Percentiles rank a stretch among this genome's conserved stretches.
Conservation (phyloP, 495 filamentous ascomycete genomes). For the Podospora anserina region DNA sequence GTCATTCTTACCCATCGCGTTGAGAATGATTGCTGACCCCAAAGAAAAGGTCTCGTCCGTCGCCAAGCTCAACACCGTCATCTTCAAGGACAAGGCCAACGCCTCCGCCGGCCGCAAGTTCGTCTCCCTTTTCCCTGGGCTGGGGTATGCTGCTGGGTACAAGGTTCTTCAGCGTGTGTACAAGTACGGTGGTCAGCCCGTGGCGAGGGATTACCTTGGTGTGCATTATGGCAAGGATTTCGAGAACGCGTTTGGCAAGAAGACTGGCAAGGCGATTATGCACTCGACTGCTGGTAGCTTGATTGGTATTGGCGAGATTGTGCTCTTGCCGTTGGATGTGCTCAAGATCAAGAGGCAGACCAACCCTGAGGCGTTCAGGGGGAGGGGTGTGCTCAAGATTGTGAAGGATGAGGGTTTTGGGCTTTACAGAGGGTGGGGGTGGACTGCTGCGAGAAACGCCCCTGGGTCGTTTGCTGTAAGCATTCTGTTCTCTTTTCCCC, state of each 20-base stretch:
- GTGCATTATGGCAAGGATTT: conserved; percentile 76
- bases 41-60: conserved; percentile 46
- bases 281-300: conserved; percentile 92
- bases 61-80: conserved; percentile 73
- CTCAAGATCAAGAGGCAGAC: conserved; percentile 99
- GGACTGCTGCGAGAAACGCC: conserved; percentile 96
- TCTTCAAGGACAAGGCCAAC: conserved; percentile 86
- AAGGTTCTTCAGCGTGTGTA: conserved; percentile 97
- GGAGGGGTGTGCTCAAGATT: conserved; percentile 85
- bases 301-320: conserved; percentile 95
- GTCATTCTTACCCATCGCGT: not conserved
- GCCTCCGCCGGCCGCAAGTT: conserved; percentile 72
- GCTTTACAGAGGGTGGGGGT: conserved; percentile 92
- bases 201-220: conserved; percentile 87
- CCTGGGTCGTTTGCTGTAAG: conserved; percentile 94
- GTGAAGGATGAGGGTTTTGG: conserved; percentile 92
- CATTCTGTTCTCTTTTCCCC: conserved; percentile 15
- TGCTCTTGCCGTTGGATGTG: conserved; percentile 91
- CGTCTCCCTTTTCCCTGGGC: conserved; percentile 91
- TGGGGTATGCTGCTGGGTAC: conserved; percentile 96
- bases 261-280: conserved; percentile 97
- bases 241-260: conserved; percentile 86
- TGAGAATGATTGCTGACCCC: not conserved
- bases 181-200: conserved; percentile 98
- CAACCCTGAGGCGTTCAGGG: conserved; percentile 96